Conservation (phyloP, 441 rosid species). For the California macrophylla region DNA sequence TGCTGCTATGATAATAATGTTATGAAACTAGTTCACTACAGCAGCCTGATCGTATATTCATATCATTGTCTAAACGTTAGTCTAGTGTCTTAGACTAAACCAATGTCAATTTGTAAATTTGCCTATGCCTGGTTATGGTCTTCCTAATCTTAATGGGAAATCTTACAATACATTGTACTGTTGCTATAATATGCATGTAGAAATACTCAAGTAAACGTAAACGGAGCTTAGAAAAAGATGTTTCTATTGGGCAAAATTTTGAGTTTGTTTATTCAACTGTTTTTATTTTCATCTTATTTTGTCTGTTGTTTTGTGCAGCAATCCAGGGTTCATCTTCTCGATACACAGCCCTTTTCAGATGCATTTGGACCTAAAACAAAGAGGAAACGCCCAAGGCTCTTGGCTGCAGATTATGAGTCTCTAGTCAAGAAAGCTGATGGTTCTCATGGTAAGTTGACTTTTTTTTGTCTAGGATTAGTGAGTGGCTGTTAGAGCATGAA, state of each 20-base stretch:
- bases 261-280: not conserved
- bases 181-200: too few species aligned
- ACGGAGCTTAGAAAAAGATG: not conserved
- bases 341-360: slow-evolving; percentile 71
- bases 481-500: not conserved
- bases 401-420: slow-evolving; percentile 75
- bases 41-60: not conserved
- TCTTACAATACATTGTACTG: not conserved
- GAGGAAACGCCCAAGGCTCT: slow-evolving; percentile 74
- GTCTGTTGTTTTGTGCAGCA: slow-evolving; percentile 36
- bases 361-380: slow-evolving; percentile 73
- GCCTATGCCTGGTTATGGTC: not conserved
- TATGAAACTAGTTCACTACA: not conserved
- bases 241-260: not conserved
- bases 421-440: slow-evolving; percentile 63
- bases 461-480: not conserved
- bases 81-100: not conserved
- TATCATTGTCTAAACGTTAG: too few species aligned
- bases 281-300: slow-evolving; percentile 11
- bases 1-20: not conserved
- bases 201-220: too few species aligned
- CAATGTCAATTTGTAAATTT: not conserved
- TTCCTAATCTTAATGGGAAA: not conserved
- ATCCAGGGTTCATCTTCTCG: slow-evolving; percentile 82
- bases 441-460: slow-evolving; percentile 53